A percentile compares a stretch with the other conserved stretches of the same genome.
phyloP scores from a whole-genome alignment of 805 yeast genomes.

The Candida ovalis region DNA sequence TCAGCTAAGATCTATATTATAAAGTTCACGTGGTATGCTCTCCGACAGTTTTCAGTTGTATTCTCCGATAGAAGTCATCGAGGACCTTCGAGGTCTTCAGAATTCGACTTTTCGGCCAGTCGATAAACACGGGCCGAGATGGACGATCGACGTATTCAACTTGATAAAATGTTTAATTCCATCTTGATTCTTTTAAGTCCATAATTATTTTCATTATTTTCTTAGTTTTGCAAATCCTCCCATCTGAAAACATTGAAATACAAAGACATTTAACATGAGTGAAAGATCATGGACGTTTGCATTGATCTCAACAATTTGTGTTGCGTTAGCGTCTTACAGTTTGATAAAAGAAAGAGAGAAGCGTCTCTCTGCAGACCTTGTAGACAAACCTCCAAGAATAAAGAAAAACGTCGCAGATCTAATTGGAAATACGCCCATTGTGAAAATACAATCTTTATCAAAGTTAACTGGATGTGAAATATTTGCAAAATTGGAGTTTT shows the following conservation, averaged over 20 bases:
- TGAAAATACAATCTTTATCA: conserved; percentile 68
- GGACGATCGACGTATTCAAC: not conserved
- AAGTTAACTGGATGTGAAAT: conserved; percentile 73
- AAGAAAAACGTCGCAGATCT: conserved; percentile 41
- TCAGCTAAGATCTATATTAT: too few species aligned
- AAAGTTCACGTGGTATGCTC: too few species aligned
- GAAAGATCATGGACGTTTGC: not conserved
- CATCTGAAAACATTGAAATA: too few species aligned
- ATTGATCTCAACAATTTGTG: not conserved
- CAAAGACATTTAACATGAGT: too few species aligned
- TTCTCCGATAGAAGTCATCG: not conserved
- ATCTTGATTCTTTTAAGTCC: not conserved
- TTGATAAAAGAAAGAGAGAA: not conserved
- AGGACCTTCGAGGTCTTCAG: not conserved
- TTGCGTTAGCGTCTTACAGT: not conserved
- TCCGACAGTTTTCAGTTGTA: not conserved
- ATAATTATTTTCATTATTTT: too few species aligned
- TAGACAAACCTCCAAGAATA: conserved; percentile 8
- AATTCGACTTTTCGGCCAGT: not conserved
- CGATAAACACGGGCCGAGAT: not conserved
- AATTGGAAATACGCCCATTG: conserved; percentile 88
- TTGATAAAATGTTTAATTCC: not conserved
- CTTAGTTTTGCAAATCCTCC: too few species aligned
- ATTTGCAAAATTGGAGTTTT: conserved; percentile 80
- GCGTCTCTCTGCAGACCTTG: not conserved